Percentiles rank a stretch among this genome's conserved stretches.
Evolutionary conservation across 345 rosid genomes (phyloP).

Genomic region (Salix suchowensis): DNA sequence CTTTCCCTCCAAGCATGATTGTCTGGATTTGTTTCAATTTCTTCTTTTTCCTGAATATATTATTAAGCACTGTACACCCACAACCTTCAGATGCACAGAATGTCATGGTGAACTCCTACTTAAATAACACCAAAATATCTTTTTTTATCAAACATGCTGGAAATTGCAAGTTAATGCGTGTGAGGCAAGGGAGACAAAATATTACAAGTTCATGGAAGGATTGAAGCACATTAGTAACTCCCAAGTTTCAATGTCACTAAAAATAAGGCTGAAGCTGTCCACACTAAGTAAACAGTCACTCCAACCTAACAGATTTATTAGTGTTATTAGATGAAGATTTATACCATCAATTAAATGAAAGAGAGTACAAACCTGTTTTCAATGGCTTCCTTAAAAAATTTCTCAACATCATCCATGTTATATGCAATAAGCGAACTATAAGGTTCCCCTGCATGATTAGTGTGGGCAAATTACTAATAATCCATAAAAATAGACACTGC

Average conservation of each 20-base stretch:
- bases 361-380: conserved; percentile 67
- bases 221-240: not conserved
- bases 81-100: too few relatives aligned
- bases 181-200: too few relatives aligned
- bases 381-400: conserved; percentile 76
- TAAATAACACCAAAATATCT: too few relatives aligned
- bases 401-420: conserved; percentile 63
- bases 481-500: not conserved
- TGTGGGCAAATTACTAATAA: conserved; percentile 5
- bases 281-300: not conserved
- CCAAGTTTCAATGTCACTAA: not conserved
- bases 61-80: too few relatives aligned
- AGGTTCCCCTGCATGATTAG: conserved; percentile 65
- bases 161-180: too few relatives aligned
- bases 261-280: not conserved
- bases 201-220: not conserved
- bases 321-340: not conserved
- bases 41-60: too few relatives aligned
- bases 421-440: conserved; percentile 65
- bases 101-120: too few relatives aligned
- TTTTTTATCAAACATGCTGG: too few relatives aligned
- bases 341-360: not conserved
- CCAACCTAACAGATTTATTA: not conserved
- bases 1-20: too few relatives aligned
- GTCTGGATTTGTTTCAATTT: too few relatives aligned